Evolutionary conservation across 2,329 filamentous ascomycete species (phyloP).

Genomic region (Raffaelea arxii): DNA sequence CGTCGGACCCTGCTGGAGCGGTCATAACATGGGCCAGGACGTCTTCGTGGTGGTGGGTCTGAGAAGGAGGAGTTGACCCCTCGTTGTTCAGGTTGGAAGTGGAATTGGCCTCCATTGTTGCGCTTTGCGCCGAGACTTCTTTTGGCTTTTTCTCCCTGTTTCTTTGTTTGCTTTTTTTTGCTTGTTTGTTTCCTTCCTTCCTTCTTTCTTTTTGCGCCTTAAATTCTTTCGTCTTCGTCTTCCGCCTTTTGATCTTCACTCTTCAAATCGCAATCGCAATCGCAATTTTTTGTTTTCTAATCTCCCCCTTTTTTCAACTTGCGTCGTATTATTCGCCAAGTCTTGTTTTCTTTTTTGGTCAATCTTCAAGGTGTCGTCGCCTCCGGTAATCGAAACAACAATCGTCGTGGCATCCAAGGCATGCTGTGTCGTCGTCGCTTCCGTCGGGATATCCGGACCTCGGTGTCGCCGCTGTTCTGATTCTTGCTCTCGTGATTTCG

Average conservation of each 20-base stretch:
- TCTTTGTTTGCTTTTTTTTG: neutral
- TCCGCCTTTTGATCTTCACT: neutral
- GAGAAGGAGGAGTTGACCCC: too few species aligned
- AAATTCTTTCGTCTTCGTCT: neutral
- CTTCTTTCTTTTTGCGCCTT: neutral
- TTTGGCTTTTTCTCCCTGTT: neutral
- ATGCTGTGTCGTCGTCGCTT: conserved; percentile 1
- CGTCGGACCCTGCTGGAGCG: neutral
- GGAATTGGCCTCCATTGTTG: neutral
- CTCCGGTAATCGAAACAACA: neutral
- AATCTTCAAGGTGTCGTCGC: neutral
- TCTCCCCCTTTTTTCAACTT: neutral
- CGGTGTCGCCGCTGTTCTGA: neutral
- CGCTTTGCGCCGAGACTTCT: neutral
- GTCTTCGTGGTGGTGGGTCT: too few species aligned
- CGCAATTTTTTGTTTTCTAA: neutral
- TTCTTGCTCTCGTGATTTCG: neutral
- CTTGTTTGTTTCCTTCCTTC: neutral
- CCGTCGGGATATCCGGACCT: neutral
- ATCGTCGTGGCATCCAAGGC: neutral
- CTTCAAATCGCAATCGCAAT: neutral
- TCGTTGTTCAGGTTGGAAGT: neutral
- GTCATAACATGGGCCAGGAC: too few species aligned
- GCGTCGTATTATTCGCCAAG: neutral
- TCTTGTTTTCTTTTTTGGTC: neutral